Evolutionary conservation across 2,329 filamentous ascomycete genomes (phyloP).

Genomic region (Xylaria sp.): DNA sequence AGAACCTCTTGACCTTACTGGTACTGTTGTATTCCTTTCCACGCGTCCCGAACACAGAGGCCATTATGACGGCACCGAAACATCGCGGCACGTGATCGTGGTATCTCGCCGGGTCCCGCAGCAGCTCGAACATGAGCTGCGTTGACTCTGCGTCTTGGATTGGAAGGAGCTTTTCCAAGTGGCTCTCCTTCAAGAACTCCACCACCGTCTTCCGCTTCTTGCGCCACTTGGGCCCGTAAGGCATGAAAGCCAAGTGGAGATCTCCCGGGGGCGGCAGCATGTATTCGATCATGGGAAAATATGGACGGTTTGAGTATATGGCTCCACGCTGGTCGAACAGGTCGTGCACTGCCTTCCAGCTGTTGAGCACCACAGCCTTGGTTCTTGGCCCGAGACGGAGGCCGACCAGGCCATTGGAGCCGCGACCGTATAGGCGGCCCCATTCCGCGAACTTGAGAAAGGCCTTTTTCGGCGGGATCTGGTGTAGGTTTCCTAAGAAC

Average conservation of each 20-base stretch:
- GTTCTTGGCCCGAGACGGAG: conserved; percentile 23
- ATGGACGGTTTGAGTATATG: conserved; percentile 28
- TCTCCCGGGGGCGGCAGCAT: conserved; percentile 25
- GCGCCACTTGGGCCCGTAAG: conserved; percentile 26
- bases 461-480: conserved; percentile 19
- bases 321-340: conserved; percentile 28
- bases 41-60: conserved; percentile 23
- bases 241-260: conserved; percentile 22
- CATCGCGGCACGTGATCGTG: conserved; percentile 19
- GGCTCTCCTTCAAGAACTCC: conserved; percentile 22
- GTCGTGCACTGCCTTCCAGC: conserved; percentile 25
- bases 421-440: conserved; percentile 17
- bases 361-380: conserved; percentile 27
- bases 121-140: conserved; percentile 28
- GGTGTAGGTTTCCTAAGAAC: conserved; percentile 29
- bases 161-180: conserved; percentile 15
- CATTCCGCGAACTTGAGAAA: conserved; percentile 25
- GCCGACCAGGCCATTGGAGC: conserved; percentile 24
- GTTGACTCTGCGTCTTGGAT: conserved; percentile 27
- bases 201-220: conserved; percentile 22
- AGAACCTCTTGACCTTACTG: conserved; percentile 18
- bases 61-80: conserved; percentile 24
- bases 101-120: conserved; percentile 13
- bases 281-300: conserved; percentile 12
- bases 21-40: conserved; percentile 9